Evolutionary conservation across 768 basidiomycete genomes (phyloP).

Genomic region (Russula griseocarnosa): DNA sequence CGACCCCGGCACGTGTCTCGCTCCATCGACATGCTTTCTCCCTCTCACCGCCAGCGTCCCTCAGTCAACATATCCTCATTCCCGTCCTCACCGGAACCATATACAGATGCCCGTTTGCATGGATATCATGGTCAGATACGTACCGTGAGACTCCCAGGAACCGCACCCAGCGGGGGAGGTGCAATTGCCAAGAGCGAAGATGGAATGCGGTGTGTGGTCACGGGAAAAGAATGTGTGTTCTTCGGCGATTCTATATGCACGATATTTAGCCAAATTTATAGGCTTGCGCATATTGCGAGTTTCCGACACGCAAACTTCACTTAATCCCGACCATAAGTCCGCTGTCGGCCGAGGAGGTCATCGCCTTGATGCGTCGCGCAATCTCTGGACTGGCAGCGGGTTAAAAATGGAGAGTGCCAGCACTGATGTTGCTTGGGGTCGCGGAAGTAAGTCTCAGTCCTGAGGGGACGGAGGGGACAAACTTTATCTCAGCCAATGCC

Average conservation of each 20-base stretch:
- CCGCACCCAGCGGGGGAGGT: conserved; percentile 58
- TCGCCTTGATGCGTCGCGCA: conserved; percentile 67
- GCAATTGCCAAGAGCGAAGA: conserved; percentile 66
- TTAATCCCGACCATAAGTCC: conserved; percentile 41
- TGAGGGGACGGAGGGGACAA: neutral
- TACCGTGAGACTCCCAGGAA: conserved; percentile 58
- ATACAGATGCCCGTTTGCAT: conserved; percentile 43
- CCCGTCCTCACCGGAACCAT: conserved; percentile 28
- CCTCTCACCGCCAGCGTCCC: conserved; percentile 21
- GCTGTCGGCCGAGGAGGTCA: conserved; percentile 60
- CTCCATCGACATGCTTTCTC: conserved; percentile 11
- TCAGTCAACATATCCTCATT: conserved; percentile 14
- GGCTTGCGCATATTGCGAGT: conserved; percentile 45
- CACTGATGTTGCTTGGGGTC: conserved; percentile 80
- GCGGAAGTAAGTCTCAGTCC: conserved; percentile 49
- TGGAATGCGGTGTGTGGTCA: conserved; percentile 61
- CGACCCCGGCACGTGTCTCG: conserved; percentile 1
- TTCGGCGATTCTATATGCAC: neutral
- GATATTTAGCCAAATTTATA: conserved; percentile 15
- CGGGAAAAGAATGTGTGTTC: conserved; percentile 71
- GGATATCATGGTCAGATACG: conserved; percentile 45
- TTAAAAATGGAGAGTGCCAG: conserved; percentile 74
- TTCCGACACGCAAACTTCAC: conserved; percentile 43
- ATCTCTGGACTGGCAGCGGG: conserved; percentile 74
- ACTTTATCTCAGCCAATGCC: neutral